A percentile compares a stretch with the other conserved stretches of the same genome.
These are phyloP conservation scores for Proliferodiscus dingleyae DNA, from an alignment of 2,329 filamentous ascomycete species.

Conservation along the genomic window DNA sequence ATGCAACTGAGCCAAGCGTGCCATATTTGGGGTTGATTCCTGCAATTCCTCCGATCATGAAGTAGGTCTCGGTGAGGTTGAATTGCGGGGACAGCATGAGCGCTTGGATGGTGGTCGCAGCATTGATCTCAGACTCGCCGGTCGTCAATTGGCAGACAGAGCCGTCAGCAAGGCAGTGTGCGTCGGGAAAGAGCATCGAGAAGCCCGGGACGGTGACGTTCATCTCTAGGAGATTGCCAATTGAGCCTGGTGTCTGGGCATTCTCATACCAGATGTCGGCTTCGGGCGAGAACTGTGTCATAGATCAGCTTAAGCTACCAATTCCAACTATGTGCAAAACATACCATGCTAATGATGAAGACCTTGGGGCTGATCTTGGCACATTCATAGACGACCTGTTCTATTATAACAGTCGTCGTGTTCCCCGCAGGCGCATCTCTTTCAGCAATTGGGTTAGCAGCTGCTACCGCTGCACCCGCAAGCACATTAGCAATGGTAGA, in stretches of 20 bases:
- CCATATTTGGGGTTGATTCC: slow-evolving; percentile 66
- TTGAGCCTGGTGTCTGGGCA: slow-evolving; percentile 41
- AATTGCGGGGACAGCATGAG: slow-evolving; percentile 58
- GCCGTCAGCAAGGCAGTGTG: slow-evolving; percentile 55
- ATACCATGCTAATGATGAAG: slow-evolving; percentile 58
- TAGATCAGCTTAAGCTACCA: background rate
- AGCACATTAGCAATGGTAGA: slow-evolving; percentile 3
- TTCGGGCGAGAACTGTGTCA: slow-evolving; percentile 54
- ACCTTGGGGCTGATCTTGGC: slow-evolving; percentile 49
- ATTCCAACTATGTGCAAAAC: slow-evolving; percentile 11
- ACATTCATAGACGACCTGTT: slow-evolving; percentile 2
- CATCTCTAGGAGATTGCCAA: slow-evolving; percentile 44
- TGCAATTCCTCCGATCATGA: slow-evolving; percentile 66
- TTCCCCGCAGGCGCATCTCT: background rate
- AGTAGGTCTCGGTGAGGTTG: slow-evolving; percentile 63
- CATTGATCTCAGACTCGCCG: slow-evolving; percentile 60
- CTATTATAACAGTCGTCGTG: background rate
- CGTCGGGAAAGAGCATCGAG: slow-evolving; percentile 54
- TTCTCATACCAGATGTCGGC: slow-evolving; percentile 57
- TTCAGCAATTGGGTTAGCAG: slow-evolving; percentile 4
- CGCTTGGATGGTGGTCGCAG: slow-evolving; percentile 60
- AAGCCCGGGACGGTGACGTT: slow-evolving; percentile 55
- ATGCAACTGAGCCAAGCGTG: slow-evolving; percentile 61
- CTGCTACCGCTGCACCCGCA: slow-evolving; percentile 5
- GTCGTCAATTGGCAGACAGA: slow-evolving; percentile 62